A percentile compares a stretch with the other conserved stretches of the same genome.
These are phyloP conservation scores for Postia placenta DNA, from an alignment of 768 basidiomycete species.

Conservation along the genomic window DNA sequence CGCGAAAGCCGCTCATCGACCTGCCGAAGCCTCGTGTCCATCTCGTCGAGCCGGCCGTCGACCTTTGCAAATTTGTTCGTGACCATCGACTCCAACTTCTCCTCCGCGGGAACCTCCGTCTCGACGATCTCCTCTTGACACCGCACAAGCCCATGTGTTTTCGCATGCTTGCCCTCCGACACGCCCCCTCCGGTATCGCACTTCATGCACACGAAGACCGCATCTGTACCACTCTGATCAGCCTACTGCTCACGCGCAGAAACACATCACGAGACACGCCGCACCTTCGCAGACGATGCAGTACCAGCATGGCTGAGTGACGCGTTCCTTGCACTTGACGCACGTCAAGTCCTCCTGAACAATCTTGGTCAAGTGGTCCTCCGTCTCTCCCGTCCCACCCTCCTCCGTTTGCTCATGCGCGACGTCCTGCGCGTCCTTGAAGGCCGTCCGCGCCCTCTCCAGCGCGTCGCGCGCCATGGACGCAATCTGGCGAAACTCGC, in stretches of 20 bases:
- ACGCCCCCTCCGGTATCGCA: slow-evolving; percentile 15
- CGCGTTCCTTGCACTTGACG: slow-evolving; percentile 13
- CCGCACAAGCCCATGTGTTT: neutral
- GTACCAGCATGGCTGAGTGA: slow-evolving; percentile 26
- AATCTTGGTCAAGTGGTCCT: neutral
- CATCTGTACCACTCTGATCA: too few species aligned
- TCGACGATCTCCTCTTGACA: neutral
- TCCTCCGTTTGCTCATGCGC: neutral
- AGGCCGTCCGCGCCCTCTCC: slow-evolving; percentile 6
- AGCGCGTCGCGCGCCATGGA: slow-evolving; percentile 19
- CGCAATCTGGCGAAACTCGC: slow-evolving; percentile 12
- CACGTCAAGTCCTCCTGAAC: slow-evolving; percentile 13
- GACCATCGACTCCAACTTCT: neutral
- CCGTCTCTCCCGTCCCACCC: neutral
- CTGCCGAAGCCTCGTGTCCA: neutral
- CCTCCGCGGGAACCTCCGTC: neutral
- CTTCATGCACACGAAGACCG: slow-evolving; percentile 19
- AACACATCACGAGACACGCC: neutral
- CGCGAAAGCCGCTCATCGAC: neutral
- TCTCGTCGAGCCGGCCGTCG: neutral
- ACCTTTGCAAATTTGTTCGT: neutral
- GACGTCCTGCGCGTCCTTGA: neutral
- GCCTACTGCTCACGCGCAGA: too few species aligned
- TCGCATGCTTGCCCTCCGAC: neutral
- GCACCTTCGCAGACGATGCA: slow-evolving; percentile 22